Conservation (phyloP, 139 green algal genomes). For the Pseudopediastrum boryanum region DNA sequence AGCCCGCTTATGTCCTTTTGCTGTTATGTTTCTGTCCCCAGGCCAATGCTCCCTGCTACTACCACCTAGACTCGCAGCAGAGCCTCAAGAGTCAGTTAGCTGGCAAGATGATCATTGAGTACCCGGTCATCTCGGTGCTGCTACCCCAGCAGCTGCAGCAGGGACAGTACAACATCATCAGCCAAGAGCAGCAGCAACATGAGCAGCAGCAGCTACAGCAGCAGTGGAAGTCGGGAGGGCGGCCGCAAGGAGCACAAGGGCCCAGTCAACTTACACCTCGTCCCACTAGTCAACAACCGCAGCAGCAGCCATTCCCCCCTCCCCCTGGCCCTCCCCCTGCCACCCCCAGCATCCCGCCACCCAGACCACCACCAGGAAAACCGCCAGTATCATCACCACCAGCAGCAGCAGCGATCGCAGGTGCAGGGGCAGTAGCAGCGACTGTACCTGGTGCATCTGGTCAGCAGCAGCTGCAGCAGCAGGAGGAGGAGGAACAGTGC, state of each 20-base stretch:
- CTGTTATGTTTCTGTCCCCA: conserved; percentile 3
- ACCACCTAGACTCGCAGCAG: conserved; percentile 41
- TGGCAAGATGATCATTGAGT: conserved; percentile 57
- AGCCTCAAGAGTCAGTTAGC: conserved; percentile 44
- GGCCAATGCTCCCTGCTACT: conserved; percentile 53
- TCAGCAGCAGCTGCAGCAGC: conserved; percentile 9
- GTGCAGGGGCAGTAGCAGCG: background rate
- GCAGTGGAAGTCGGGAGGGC: background rate
- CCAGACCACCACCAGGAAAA: background rate
- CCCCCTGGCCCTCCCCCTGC: conserved; percentile 11
- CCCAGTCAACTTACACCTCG: too few species aligned
- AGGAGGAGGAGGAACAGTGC: background rate
- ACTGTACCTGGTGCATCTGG: too few species aligned
- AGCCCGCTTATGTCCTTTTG: background rate
- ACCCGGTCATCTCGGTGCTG: conserved; percentile 46
- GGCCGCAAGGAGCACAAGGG: too few species aligned
- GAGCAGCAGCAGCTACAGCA: background rate
- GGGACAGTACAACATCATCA: conserved; percentile 3
- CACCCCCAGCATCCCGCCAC: conserved; percentile 8
- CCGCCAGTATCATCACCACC: background rate
- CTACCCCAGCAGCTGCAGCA: conserved; percentile 16
- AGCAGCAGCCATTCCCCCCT: background rate
- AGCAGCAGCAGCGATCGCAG: conserved; percentile 17
- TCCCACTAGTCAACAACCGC: too few species aligned
- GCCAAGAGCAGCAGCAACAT: conserved; percentile 6